Conservation (phyloP, 805 yeast genomes). For the Yarrowia divulgata region DNA sequence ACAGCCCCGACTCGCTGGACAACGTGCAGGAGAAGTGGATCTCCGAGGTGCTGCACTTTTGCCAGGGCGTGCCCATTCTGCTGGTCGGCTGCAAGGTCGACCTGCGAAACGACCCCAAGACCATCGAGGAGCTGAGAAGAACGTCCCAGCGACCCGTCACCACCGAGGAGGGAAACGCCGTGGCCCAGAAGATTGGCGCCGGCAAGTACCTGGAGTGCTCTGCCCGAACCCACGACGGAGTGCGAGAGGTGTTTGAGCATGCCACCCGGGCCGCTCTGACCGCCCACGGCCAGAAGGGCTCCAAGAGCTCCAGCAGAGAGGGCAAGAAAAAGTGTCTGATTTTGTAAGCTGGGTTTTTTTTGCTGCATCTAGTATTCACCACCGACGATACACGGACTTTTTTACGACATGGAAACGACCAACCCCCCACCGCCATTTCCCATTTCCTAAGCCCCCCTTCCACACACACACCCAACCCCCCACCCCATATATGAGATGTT, state of each 20-base stretch:
- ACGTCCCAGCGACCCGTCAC: conserved; percentile 83
- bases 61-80: conserved; percentile 92
- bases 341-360: conserved; percentile 54
- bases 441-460: not conserved
- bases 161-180: conserved; percentile 81
- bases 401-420: not conserved
- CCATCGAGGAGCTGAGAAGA: conserved; percentile 75
- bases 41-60: conserved; percentile 90
- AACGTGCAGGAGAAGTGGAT: conserved; percentile 97
- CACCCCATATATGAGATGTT: conserved; percentile 21
- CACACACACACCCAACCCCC: not conserved
- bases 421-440: not conserved
- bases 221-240: conserved; percentile 90
- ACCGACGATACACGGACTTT: conserved; percentile 7
- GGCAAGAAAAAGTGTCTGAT: conserved; percentile 71
- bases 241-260: conserved; percentile 88
- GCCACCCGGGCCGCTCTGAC: conserved; percentile 90
- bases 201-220: conserved; percentile 88
- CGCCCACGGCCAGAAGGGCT: conserved; percentile 54
- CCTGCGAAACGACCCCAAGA: conserved; percentile 80
- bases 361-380: conserved; percentile 8
- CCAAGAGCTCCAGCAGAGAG: conserved; percentile 46
- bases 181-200: conserved; percentile 90
- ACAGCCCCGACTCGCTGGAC: conserved; percentile 89
- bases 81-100: conserved; percentile 92